These are phyloP conservation scores for Penicillium robsamsonii DNA, from an alignment of 495 filamentous ascomycete genomes.

Conservation along the genomic window DNA sequence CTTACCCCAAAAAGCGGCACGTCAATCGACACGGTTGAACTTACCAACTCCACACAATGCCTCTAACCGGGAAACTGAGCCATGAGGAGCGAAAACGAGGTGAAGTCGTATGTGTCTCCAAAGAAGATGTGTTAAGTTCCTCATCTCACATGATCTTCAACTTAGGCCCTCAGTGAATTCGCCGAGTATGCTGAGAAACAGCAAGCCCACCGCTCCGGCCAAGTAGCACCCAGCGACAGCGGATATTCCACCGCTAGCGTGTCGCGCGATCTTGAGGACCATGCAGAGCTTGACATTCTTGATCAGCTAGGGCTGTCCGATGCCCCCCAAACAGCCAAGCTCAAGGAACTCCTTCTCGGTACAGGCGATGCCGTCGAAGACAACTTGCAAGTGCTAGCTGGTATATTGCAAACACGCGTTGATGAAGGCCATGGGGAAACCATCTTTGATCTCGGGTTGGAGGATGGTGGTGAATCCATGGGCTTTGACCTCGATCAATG, in stretches of 20 bases:
- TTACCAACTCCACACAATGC: slow-evolving; percentile 27
- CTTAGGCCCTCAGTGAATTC: slow-evolving; percentile 89
- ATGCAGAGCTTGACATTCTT: slow-evolving; percentile 88
- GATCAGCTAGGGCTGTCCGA: slow-evolving; percentile 83
- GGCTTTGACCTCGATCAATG: slow-evolving; percentile 74
- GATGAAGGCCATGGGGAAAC: slow-evolving; percentile 87
- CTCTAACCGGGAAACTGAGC: slow-evolving; percentile 52
- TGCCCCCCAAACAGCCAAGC: slow-evolving; percentile 58
- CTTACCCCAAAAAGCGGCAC: slow-evolving; percentile 14
- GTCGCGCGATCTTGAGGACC: slow-evolving; percentile 59
- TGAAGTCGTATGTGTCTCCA: slow-evolving; percentile 61
- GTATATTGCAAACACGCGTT: slow-evolving; percentile 63
- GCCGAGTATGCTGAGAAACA: slow-evolving; percentile 97
- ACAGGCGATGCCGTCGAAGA: slow-evolving; percentile 56
- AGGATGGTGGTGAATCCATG: slow-evolving; percentile 93
- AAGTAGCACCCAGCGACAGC: slow-evolving; percentile 42
- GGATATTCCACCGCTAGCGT: slow-evolving; percentile 44
- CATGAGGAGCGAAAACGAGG: slow-evolving; percentile 79
- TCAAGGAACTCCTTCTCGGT: slow-evolving; percentile 77
- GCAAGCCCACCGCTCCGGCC: slow-evolving; percentile 63
- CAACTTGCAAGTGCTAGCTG: slow-evolving; percentile 58
- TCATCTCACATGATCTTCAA: slow-evolving; percentile 12
- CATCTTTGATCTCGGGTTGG: slow-evolving; percentile 87
- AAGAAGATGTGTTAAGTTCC: neutral
- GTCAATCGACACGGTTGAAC: slow-evolving; percentile 12